Evolutionary conservation across 805 yeast species (phyloP).

Genomic region (Candida cerambycidarum): DNA sequence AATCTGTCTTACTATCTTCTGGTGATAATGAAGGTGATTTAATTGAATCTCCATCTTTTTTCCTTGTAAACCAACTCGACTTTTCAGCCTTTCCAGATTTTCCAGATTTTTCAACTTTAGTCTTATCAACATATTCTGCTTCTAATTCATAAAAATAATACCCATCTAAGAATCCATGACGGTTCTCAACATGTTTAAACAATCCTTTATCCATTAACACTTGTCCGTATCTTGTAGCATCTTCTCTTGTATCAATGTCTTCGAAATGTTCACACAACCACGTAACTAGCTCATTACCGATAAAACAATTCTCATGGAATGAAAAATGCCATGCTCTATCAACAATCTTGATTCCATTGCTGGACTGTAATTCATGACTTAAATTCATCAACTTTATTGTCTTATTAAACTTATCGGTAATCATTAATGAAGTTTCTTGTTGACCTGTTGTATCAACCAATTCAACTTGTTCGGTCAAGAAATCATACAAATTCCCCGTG

Average conservation of each 20-base stretch:
- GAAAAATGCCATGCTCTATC: conserved; percentile 93
- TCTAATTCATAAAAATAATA: conserved; percentile 80
- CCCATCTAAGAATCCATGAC: conserved; percentile 88
- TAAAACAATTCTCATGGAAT: conserved; percentile 70
- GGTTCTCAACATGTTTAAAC: conserved; percentile 75
- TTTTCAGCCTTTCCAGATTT: conserved; percentile 19
- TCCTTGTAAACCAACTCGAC: conserved; percentile 35
- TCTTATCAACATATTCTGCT: conserved; percentile 48
- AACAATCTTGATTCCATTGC: conserved; percentile 62
- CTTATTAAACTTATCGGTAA: conserved; percentile 44
- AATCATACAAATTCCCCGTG: conserved; percentile 78
- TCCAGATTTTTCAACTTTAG: conserved; percentile 8
- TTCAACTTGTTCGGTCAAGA: conserved; percentile 51
- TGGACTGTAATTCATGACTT: conserved; percentile 65
- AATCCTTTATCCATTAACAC: conserved; percentile 67
- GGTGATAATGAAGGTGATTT: conserved; percentile 24
- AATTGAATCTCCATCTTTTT: conserved; percentile 23
- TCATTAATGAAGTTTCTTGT: conserved; percentile 29
- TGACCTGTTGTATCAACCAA: conserved; percentile 38
- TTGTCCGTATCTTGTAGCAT: conserved; percentile 81
- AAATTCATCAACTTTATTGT: conserved; percentile 51
- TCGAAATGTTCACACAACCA: conserved; percentile 81
- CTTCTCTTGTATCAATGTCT: conserved; percentile 79
- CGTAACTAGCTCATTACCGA: conserved; percentile 81
- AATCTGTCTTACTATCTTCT: conserved; percentile 18